Conservation (phyloP, 495 filamentous ascomycete species). For the Sordaria brevicollis region DNA sequence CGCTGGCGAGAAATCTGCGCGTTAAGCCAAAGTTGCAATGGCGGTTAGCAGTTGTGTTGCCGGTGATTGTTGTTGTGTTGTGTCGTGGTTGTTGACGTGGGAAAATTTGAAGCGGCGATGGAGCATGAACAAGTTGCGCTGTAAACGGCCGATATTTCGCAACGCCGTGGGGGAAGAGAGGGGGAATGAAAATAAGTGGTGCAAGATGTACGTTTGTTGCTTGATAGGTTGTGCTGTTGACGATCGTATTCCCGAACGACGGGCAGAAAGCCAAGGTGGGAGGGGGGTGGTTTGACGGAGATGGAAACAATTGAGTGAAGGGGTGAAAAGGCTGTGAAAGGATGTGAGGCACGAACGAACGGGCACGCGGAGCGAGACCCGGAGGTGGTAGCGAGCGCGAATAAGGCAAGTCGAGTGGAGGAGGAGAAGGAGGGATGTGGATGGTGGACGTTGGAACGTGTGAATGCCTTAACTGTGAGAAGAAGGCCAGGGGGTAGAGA, state of each 20-base stretch:
- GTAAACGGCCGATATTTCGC: not conserved
- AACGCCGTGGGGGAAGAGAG: not conserved
- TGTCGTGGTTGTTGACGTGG: not conserved
- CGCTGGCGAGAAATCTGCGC: not conserved
- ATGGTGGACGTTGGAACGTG: not conserved
- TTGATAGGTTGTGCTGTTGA: not conserved
- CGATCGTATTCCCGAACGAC: not conserved
- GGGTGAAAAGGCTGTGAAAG: not conserved
- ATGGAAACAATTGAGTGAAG: not conserved
- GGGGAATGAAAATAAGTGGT: not conserved
- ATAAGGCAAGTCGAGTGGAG: not conserved
- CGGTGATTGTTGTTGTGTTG: not conserved
- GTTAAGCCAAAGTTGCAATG: not conserved
- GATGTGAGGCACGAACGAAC: not conserved
- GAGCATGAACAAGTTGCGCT: not conserved
- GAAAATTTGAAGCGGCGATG: not conserved
- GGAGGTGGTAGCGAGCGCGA: not conserved
- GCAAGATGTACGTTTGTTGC: not conserved
- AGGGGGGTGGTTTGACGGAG: not conserved
- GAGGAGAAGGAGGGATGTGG: not conserved
- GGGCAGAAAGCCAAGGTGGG: not conserved
- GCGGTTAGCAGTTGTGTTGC: not conserved
- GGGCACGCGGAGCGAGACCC: not conserved
- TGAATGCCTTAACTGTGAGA: not conserved
- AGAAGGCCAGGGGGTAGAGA: not conserved